These are phyloP conservation scores for Liquidambar formosana DNA, from an alignment of 164 flowering plant genomes.

Conservation along the genomic window DNA sequence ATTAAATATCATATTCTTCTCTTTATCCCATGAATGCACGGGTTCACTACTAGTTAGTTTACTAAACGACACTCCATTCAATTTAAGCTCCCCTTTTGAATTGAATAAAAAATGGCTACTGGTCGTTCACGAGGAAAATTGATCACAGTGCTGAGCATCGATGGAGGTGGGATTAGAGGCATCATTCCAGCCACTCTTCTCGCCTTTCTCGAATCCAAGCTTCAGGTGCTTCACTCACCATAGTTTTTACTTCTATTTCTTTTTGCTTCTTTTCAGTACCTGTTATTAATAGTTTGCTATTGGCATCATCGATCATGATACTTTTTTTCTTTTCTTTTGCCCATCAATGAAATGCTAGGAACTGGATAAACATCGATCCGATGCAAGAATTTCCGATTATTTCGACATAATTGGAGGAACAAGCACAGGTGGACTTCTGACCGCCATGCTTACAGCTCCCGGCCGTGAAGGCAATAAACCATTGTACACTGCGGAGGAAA, in stretches of 20 bases:
- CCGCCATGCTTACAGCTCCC: constrained; percentile 31
- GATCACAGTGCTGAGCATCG: constrained; percentile 31
- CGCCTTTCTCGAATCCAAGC: constrained; percentile 27
- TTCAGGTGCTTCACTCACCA: constrained; percentile 19
- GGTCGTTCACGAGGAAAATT: constrained; percentile 7
- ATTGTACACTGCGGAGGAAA: constrained; percentile 20
- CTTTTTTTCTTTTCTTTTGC: too few species aligned
- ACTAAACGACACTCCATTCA: too few species aligned
- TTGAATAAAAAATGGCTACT: constrained; percentile 1
- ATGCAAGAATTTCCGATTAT: constrained; percentile 27
- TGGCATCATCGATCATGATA: too few species aligned
- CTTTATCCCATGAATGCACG: too few species aligned
- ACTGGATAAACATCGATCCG: constrained; percentile 16
- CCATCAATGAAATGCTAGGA: constrained; percentile 10
- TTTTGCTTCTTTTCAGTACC: too few species aligned
- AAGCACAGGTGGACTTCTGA: constrained; percentile 26
- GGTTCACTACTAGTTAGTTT: too few species aligned
- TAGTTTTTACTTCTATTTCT: neutral
- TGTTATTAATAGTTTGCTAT: too few species aligned
- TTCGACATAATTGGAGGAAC: constrained; percentile 27
- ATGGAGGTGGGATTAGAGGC: constrained; percentile 42
- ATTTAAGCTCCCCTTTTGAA: too few species aligned
- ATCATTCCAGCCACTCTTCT: constrained; percentile 31
- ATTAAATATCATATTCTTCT: too few species aligned
- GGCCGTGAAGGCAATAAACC: constrained; percentile 19